phyloP scores from a whole-genome alignment of 768 basidiomycete genomes.

The Crepidotus variabilis region DNA sequence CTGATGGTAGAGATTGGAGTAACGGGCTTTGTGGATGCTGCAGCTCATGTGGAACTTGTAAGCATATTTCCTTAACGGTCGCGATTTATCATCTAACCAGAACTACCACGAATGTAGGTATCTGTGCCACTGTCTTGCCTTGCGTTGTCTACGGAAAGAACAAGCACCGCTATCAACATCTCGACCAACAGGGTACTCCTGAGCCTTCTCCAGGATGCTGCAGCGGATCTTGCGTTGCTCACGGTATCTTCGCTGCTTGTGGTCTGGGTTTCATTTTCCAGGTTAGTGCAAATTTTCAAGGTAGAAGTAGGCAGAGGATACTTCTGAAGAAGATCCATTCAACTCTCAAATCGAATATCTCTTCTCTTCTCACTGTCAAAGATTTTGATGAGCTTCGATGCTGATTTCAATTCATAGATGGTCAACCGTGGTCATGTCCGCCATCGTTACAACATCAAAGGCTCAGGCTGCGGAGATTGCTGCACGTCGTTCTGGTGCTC shows the following conservation, averaged over 20 bases:
- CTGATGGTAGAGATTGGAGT: slow-evolving; percentile 34
- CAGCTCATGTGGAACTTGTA: slow-evolving; percentile 28
- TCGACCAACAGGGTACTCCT: slow-evolving; percentile 29
- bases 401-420: too few relatives aligned
- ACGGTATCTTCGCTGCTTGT: too few relatives aligned
- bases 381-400: too few relatives aligned
- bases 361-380: too few relatives aligned
- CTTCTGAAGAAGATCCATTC: too few relatives aligned
- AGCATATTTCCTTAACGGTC: slow-evolving; percentile 5
- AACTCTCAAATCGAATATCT: too few relatives aligned
- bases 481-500: background rate
- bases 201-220: slow-evolving; percentile 32
- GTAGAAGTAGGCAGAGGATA: too few relatives aligned
- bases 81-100: background rate
- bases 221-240: background rate
- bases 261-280: too few relatives aligned
- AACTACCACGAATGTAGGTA: slow-evolving; percentile 17
- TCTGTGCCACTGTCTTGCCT: slow-evolving; percentile 33
- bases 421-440: too few relatives aligned
- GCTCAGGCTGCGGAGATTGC: background rate
- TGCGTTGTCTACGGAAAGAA: slow-evolving; percentile 37
- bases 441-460: too few relatives aligned
- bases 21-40: slow-evolving; percentile 29
- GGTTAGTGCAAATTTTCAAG: too few relatives aligned
- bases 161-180: slow-evolving; percentile 36